A percentile compares a stretch with the other conserved stretches of the same genome.
Conservation (phyloP, 768 basidiomycete species). For the Lactarius pseudohatsudake region DNA sequence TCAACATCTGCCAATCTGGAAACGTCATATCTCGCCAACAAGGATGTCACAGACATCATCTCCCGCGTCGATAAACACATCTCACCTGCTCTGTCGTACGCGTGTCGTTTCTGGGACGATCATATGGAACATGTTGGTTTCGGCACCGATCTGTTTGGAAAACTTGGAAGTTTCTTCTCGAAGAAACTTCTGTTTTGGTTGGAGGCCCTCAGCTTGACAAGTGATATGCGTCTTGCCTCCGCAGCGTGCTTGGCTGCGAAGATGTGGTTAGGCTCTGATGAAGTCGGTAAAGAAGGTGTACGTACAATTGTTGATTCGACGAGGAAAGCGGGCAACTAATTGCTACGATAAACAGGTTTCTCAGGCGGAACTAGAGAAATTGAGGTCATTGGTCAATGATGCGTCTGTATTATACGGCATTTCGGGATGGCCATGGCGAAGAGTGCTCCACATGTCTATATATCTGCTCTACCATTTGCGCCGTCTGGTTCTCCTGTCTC, state of each 20-base stretch:
- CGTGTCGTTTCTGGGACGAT: slow-evolving; percentile 6
- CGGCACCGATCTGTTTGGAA: not conserved
- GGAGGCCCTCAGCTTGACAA: not conserved
- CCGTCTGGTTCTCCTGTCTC: too few species aligned
- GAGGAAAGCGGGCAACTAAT: too few species aligned
- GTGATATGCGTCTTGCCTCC: not conserved
- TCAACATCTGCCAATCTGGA: slow-evolving; percentile 11
- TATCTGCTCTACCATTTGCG: too few species aligned
- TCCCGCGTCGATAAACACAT: not conserved
- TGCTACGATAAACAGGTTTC: too few species aligned
- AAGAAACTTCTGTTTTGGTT: not conserved
- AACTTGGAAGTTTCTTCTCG: not conserved
- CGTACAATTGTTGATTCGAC: not conserved
- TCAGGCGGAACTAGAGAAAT: too few species aligned
- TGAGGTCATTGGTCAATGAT: too few species aligned
- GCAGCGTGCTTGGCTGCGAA: not conserved
- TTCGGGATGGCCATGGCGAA: too few species aligned
- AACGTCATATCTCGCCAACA: not conserved
- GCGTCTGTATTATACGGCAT: too few species aligned
- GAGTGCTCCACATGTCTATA: too few species aligned
- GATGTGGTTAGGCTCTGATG: not conserved
- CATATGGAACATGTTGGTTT: not conserved
- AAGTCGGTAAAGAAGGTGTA: not conserved
- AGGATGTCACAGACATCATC: not conserved
- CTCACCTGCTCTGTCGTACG: not conserved